Conservation (phyloP, 139 green algal genomes). For the Coelastrella sp. region DNA sequence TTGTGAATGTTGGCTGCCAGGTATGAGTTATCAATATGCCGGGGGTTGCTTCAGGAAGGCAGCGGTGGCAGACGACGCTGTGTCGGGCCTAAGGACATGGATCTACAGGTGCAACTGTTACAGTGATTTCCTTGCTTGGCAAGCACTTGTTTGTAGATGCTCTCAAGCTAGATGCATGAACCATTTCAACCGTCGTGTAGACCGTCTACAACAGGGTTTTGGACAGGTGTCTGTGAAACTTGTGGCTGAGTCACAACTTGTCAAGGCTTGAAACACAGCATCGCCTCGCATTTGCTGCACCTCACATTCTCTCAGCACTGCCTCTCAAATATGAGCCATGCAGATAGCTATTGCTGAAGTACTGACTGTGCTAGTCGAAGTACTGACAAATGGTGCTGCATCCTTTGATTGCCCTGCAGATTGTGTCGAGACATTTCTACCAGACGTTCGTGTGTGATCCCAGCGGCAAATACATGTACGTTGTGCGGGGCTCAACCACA, state of each 20-base stretch:
- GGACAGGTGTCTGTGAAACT: too few species aligned
- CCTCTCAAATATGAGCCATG: not conserved
- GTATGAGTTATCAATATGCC: constrained; percentile 21
- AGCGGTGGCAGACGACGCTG: constrained; percentile 17
- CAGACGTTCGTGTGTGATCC: constrained; percentile 13
- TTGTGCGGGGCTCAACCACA: constrained; percentile 26
- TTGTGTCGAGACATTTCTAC: constrained; percentile 33
- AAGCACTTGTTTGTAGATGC: too few species aligned
- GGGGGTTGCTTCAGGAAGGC: constrained; percentile 21
- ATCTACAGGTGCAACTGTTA: constrained; percentile 15
- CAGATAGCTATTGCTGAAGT: not conserved
- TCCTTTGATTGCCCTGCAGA: not conserved
- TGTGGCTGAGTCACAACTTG: too few species aligned
- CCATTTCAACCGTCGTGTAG: too few species aligned
- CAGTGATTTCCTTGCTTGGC: not conserved
- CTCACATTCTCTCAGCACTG: too few species aligned
- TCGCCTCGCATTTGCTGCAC: too few species aligned
- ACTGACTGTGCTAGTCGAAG: not conserved
- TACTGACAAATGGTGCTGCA: not conserved
- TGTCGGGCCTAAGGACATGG: constrained; percentile 30
- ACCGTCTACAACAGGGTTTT: too few species aligned
- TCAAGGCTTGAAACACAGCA: too few species aligned
- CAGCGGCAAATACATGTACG: not conserved
- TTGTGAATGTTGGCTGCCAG: not conserved
- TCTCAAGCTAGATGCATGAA: too few species aligned